Evolutionary conservation across 352 stramenopile species (phyloP), one percentile per base, ranked within the genome.

Genomic region (Globisporangium canariense): DNA sequence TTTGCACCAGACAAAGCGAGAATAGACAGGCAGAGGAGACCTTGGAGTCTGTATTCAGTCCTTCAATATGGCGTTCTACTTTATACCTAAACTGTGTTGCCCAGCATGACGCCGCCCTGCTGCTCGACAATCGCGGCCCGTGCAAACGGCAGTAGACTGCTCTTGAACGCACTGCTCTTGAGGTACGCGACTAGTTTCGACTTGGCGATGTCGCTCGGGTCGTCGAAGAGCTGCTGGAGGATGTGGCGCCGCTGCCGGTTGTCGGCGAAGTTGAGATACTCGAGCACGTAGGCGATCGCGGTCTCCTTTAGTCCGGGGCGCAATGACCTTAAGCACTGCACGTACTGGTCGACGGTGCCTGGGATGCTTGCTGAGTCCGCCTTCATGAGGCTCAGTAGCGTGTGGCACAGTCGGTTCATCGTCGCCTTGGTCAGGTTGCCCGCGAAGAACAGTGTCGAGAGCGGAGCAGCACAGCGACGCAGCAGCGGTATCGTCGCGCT

Each of bases 141-240:
- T 11, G 54, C 46, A 20, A 68, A 58, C 47, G 62, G 55, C 16
- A 87, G 54, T 36, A 80, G 60, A 16, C 72, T 71, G 14, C 63
- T 73, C 43, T 88, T 89, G 68, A 89, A 91, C 18, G 83, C 69
- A 8, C 73, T 56, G 55, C 79, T 92, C 62, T 92, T 94, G 38
- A 94, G 65, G 66, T 88, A 90, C 28, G 80, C 65, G 4, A 81
- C 62, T 34, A 94, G 66, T 43, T 92, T 94, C 46, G 69, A 81
- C 66, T 89, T 91, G n/a, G 82, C 81, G 16, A 90, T 75, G 51
- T 93, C 83, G 52, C 86, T 91, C 16, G 79, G 56, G 50, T 94
- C 83, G 52, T 91, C 72, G 45, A 92, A 92, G 28, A 94, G 68
- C 40, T 78, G 68, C 51, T 84, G 73, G 53, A 94, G 58, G 20